phyloP scores from a whole-genome alignment of 2,329 filamentous ascomycete species.

The Tolypocladium nubicola region DNA sequence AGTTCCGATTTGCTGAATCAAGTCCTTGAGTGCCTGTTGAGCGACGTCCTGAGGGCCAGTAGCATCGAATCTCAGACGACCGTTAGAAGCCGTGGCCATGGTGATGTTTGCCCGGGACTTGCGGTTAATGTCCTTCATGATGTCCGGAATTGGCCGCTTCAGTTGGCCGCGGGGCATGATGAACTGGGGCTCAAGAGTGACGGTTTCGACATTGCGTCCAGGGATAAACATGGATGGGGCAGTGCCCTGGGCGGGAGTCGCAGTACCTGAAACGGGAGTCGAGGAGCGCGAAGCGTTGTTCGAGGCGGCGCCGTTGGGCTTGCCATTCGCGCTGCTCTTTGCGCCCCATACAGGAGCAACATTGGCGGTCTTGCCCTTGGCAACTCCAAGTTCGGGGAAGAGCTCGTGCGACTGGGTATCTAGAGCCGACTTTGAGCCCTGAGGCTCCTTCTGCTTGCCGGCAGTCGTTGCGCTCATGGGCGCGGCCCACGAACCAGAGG shows the following conservation, averaged over 20 bases:
- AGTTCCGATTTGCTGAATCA: conserved; percentile 76
- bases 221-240: conserved; percentile 58
- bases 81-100: conserved; percentile 62
- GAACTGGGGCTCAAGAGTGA: conserved; percentile 64
- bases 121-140: conserved; percentile 85
- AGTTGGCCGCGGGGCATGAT: conserved; percentile 67
- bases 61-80: conserved; percentile 71
- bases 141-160: conserved; percentile 75
- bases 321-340: conserved; percentile 45
- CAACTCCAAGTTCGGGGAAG: conserved; percentile 79
- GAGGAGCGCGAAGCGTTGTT: conserved; percentile 49
- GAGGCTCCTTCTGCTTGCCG: conserved; percentile 55
- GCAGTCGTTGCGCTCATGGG: conserved; percentile 52
- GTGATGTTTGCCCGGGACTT: conserved; percentile 80
- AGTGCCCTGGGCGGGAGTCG: conserved; percentile 24
- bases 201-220: conserved; percentile 69
- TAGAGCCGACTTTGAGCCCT: conserved; percentile 35
- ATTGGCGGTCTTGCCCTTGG: conserved; percentile 56
- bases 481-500: conserved; percentile 34
- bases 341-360: conserved; percentile 69
- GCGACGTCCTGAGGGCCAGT: conserved; percentile 75
- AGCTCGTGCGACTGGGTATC: conserved; percentile 83
- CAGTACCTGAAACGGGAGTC: conserved; percentile 50
- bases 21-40: conserved; percentile 78
- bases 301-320: conserved; percentile 43